Conservation (phyloP, 2,329 filamentous ascomycete genomes). For the Sphaerulina populicola region DNA sequence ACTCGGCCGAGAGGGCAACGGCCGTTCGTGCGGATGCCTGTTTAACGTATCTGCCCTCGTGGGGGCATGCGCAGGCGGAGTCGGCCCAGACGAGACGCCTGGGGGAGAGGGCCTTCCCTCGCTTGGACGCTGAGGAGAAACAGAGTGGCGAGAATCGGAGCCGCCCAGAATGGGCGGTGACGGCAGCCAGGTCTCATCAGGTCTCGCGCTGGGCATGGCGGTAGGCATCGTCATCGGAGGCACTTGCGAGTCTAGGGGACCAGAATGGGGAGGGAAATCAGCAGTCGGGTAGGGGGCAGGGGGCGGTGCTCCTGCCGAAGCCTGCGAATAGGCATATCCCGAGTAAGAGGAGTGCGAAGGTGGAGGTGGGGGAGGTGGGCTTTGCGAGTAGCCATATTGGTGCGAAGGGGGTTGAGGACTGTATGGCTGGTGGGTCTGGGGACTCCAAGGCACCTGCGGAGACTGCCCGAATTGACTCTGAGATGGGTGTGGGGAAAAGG, state of each 20-base stretch:
- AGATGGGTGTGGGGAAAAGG: slow-evolving; percentile 16
- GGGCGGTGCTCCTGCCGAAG: slow-evolving; percentile 14
- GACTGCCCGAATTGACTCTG: slow-evolving; percentile 13
- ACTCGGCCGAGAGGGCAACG: slow-evolving; percentile 50
- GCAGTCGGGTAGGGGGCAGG: slow-evolving; percentile 22
- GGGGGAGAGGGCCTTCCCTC: slow-evolving; percentile 23
- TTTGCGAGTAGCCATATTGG: slow-evolving; percentile 14
- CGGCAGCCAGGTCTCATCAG: slow-evolving; percentile 21
- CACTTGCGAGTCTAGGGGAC: slow-evolving; percentile 16
- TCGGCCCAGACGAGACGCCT: slow-evolving; percentile 44
- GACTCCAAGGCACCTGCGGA: slow-evolving; percentile 20
- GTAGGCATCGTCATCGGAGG: slow-evolving; percentile 5
- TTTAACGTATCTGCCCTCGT: slow-evolving; percentile 41
- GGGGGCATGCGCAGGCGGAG: slow-evolving; percentile 41
- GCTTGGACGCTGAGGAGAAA: slow-evolving; percentile 24
- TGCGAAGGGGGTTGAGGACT: slow-evolving; percentile 22
- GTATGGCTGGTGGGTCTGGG: slow-evolving; percentile 18
- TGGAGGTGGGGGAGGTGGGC: slow-evolving; percentile 20
- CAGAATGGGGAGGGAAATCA: slow-evolving; percentile 18
- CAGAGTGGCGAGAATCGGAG: slow-evolving; percentile 20
- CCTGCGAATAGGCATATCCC: slow-evolving; percentile 12
- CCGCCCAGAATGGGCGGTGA: slow-evolving; percentile 26
- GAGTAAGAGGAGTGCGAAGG: slow-evolving; percentile 16
- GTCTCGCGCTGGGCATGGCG: slow-evolving; percentile 10
- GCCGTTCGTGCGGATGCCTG: slow-evolving; percentile 50